Conservation (phyloP, 2,329 filamentous ascomycete genomes). For the Claviceps africana region DNA sequence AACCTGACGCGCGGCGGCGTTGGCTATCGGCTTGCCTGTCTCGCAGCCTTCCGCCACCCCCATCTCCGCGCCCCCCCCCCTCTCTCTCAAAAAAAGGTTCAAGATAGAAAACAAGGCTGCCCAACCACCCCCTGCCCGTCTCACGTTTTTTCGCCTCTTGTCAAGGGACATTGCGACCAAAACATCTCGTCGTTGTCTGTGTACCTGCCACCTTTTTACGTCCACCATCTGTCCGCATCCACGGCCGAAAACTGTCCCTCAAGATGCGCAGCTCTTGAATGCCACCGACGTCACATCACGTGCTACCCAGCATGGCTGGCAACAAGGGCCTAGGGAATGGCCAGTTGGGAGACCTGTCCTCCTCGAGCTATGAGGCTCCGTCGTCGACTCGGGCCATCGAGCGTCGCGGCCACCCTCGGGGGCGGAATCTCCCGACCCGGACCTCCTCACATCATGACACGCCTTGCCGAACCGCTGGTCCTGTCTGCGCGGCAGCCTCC, state of each 20-base stretch:
- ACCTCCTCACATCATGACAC: background rate
- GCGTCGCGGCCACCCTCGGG: background rate
- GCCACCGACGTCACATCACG: conserved; percentile 6
- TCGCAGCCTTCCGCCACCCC: background rate
- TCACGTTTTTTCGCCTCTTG: background rate
- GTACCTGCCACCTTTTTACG: background rate
- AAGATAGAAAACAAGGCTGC: background rate
- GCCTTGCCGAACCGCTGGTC: background rate
- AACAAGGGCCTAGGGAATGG: background rate
- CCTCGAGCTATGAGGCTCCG: background rate
- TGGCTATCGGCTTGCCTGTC: background rate
- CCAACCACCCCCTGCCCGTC: background rate
- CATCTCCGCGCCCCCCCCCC: too few relatives aligned
- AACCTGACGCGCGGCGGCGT: background rate
- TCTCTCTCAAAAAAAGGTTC: background rate
- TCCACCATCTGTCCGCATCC: background rate
- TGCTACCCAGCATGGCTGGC: conserved; percentile 7
- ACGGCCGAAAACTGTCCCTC: background rate
- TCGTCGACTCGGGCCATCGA: background rate
- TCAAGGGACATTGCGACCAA: background rate
- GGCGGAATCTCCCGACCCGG: background rate
- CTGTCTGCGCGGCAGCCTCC: background rate
- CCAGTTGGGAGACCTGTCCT: background rate
- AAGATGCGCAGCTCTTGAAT: conserved; percentile 13
- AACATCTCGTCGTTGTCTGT: background rate